Evolutionary conservation across 805 yeast genomes (phyloP).

Genomic region (Pichia pseudocactophila): DNA sequence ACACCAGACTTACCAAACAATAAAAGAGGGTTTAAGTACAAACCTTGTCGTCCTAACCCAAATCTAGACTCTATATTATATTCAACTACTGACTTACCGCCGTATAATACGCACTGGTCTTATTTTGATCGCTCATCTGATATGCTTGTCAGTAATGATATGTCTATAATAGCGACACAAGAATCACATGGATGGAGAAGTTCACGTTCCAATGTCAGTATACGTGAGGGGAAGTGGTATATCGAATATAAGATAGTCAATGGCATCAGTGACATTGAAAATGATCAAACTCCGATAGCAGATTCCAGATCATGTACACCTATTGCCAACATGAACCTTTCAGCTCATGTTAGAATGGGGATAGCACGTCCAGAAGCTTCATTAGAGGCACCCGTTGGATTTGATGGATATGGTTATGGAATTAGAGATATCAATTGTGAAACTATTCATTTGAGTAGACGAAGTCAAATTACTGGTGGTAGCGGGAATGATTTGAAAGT

Average conservation of each 20-base stretch:
- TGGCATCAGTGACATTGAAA: constrained; percentile 14
- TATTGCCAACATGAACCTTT: neutral
- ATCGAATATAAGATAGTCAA: constrained; percentile 58
- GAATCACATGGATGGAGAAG: constrained; percentile 65
- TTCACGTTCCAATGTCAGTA: constrained; percentile 61
- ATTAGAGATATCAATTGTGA: constrained; percentile 72
- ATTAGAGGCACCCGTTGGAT: constrained; percentile 92
- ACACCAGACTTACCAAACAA: constrained; percentile 78
- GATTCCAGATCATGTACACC: constrained; percentile 7
- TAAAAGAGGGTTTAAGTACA: constrained; percentile 71
- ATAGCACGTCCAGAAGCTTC: constrained; percentile 79
- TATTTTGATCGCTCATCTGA: constrained; percentile 66
- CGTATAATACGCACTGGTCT: constrained; percentile 47
- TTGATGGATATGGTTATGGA: constrained; percentile 91
- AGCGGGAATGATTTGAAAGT: constrained; percentile 39
- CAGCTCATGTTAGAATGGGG: constrained; percentile 64
- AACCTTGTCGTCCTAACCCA: constrained; percentile 68
- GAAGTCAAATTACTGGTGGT: constrained; percentile 32
- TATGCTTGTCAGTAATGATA: constrained; percentile 32
- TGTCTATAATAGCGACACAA: constrained; percentile 42
- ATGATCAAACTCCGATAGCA: neutral
- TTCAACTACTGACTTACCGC: constrained; percentile 66
- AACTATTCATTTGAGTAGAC: constrained; percentile 66
- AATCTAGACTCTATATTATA: constrained; percentile 48
- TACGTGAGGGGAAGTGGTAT: constrained; percentile 73